Evolutionary conservation across 805 yeast species (phyloP).

Genomic region (Candida xyloterini): DNA sequence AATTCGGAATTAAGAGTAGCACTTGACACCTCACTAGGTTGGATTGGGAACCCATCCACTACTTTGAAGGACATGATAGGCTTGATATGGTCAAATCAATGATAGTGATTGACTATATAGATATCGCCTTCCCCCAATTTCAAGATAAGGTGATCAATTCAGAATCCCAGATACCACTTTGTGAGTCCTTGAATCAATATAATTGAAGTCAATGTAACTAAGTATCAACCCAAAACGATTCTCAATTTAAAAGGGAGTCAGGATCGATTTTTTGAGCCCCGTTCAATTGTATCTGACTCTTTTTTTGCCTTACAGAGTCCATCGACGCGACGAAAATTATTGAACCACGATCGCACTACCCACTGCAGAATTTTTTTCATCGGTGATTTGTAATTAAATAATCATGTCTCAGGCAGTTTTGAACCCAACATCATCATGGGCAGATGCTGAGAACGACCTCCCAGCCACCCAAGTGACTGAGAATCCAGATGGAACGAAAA

Average conservation of each 20-base stretch:
- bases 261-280: too few species aligned
- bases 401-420: slow-evolving; percentile 16
- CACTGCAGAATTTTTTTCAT: slow-evolving; percentile 11
- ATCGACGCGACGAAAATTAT: slow-evolving; percentile 7
- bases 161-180: too few species aligned
- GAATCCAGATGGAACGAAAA: slow-evolving; percentile 86
- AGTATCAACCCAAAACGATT: too few species aligned
- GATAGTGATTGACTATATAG: background rate
- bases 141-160: background rate
- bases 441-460: slow-evolving; percentile 66
- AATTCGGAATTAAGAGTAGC: slow-evolving; percentile 3
- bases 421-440: slow-evolving; percentile 47
- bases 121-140: background rate
- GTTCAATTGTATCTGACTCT: too few species aligned
- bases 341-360: slow-evolving; percentile 3
- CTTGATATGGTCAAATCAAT: background rate
- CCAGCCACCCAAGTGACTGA: slow-evolving; percentile 71
- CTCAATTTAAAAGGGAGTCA: too few species aligned
- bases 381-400: slow-evolving; percentile 1
- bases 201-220: too few species aligned
- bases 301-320: background rate
- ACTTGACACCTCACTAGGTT: slow-evolving; percentile 1
- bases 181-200: too few species aligned
- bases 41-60: background rate
- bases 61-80: slow-evolving; percentile 1